Base-by-base conservation (phyloP, 176 grass and related monocot genomes). In the Zizania latifolia region DNA sequence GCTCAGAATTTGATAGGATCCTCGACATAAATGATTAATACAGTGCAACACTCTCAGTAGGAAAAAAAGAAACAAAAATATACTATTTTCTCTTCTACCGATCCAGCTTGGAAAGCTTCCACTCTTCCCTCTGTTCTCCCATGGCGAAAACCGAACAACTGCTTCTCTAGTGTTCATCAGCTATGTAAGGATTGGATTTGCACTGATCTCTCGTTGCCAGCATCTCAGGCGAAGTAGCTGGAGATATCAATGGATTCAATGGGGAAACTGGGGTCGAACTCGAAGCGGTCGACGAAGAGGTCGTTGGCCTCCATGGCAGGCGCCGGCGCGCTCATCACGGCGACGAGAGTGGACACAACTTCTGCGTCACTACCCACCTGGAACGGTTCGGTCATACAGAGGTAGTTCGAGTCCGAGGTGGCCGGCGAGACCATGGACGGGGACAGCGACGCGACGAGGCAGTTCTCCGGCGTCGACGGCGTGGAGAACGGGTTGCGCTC, bases 371-470 rank as follows among this genome's bases (percentile, higher is more conserved):
- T 65, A 61, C 22, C 33, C 21, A 13, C 7, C 0, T 36, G 44
- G 56, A 81, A 84, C 51, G 75, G 68, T 40, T 37, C 29, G 23
- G 31, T 40, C 1, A 50, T 21, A 19, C 35, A 57, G 70, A 27
- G 3, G 48, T 68, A 37, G 71, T 83, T 88, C 6, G 85, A 86
- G 37, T 78, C 89, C 36, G 86, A 91, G 37, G 85, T 95, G 21
- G 83, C 76, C 10, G 86, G 86, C 8, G 84, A 90, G 55, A 66
- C 61, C 1, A 89, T 70, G 1, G 88, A 79, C 56, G 82, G 66
- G 33, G 79, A 76, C 62, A 62, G 4, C 4, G 66, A 78, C 67
- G 58, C 35, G 40, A 1, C 43, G 43, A 78, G 62, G 1, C 74
- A 62, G 54, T 76, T 80, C 8, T 83, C 79, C 23, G 55, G 50